Conservation (phyloP, 805 yeast genomes). For the Grigorovia yakushimaensis region DNA sequence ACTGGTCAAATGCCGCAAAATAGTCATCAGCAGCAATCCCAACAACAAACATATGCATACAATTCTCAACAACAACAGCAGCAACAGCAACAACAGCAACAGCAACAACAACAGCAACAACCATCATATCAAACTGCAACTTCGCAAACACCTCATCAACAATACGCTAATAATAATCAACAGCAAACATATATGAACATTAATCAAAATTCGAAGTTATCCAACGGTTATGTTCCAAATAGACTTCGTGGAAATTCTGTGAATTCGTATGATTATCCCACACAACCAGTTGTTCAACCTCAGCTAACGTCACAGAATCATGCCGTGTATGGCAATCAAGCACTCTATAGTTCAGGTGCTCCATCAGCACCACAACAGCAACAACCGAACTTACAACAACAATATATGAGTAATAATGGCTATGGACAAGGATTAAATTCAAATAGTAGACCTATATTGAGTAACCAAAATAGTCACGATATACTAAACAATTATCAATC, state of each 20-base stretch:
- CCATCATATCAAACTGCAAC: background rate
- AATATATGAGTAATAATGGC: background rate
- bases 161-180: background rate
- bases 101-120: background rate
- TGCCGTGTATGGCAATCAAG: background rate
- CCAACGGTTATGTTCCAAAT: background rate
- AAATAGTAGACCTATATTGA: background rate
- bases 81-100: constrained; percentile 1
- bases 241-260: background rate
- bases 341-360: background rate
- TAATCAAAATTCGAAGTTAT: background rate
- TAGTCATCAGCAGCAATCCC: background rate
- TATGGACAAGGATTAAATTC: background rate
- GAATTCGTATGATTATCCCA: constrained; percentile 2
- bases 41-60: background rate
- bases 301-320: background rate
- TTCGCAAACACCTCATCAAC: background rate
- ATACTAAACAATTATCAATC: constrained; percentile 57
- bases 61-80: constrained; percentile 1
- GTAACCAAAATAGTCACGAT: constrained; percentile 18
- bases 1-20: background rate
- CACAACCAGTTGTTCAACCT: background rate
- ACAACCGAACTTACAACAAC: constrained; percentile 11
- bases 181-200: background rate
- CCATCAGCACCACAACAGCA: constrained; percentile 9